phyloP scores from a whole-genome alignment of 1,284 basidiomycete species.

The Trichosporon asahii region DNA sequence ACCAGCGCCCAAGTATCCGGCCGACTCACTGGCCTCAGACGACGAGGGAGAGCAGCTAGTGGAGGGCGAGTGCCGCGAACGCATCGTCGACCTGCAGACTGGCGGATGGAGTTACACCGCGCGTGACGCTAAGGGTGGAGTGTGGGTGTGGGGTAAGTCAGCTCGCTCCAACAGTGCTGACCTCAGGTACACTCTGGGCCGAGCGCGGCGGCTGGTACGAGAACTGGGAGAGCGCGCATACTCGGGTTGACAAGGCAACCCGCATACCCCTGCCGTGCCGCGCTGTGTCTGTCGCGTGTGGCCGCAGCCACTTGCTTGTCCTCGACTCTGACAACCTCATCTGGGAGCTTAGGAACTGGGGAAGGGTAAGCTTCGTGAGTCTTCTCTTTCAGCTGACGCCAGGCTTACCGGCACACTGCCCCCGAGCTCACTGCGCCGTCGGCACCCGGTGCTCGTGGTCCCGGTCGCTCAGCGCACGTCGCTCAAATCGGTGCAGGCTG shows the following conservation, averaged over 20 bases:
- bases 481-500: slow-evolving; percentile 73
- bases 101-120: slow-evolving; percentile 64
- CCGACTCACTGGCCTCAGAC: not conserved
- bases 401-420: slow-evolving; percentile 45
- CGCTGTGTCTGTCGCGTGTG: slow-evolving; percentile 35
- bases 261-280: slow-evolving; percentile 39
- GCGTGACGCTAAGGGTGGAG: slow-evolving; percentile 63
- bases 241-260: slow-evolving; percentile 34
- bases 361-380: slow-evolving; percentile 33
- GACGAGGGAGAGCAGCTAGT: not conserved
- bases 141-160: slow-evolving; percentile 75
- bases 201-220: slow-evolving; percentile 52
- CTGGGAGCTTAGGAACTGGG: slow-evolving; percentile 46
- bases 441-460: slow-evolving; percentile 25
- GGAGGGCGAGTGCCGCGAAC: slow-evolving; percentile 10
- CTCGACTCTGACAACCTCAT: slow-evolving; percentile 47
- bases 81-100: slow-evolving; percentile 70
- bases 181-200: not conserved
- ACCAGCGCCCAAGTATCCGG: not conserved
- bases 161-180: not conserved
- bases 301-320: slow-evolving; percentile 41
- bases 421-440: slow-evolving; percentile 34
- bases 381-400: not conserved
- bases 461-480: slow-evolving; percentile 32
- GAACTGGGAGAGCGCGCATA: slow-evolving; percentile 33